These are phyloP conservation scores for Lactarius quietus DNA, from an alignment of 768 basidiomycete species.

Conservation along the genomic window DNA sequence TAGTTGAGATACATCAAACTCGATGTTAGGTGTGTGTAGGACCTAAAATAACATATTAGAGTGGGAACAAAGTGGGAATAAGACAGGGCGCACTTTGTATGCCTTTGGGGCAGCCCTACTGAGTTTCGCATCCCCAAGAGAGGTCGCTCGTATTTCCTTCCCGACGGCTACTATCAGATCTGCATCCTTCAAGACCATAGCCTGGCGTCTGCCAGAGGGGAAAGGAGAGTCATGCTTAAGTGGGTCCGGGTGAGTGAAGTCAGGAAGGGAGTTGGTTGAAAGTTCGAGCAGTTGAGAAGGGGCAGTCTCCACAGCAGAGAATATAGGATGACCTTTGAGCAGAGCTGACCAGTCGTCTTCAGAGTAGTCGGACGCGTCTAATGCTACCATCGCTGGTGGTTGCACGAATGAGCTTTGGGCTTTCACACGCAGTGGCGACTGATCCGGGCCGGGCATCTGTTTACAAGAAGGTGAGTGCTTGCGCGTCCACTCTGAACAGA, in stretches of 20 bases:
- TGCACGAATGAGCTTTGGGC: not conserved
- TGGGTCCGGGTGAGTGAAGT: constrained; percentile 44
- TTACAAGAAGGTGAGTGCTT: constrained; percentile 39
- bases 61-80: not conserved
- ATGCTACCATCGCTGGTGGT: not conserved
- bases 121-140: constrained; percentile 66
- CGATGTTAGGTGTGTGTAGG: constrained; percentile 71
- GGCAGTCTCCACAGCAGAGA: constrained; percentile 39
- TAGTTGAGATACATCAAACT: constrained; percentile 81
- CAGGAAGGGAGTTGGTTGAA: constrained; percentile 52
- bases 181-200: constrained; percentile 75
- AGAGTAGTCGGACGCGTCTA: constrained; percentile 32
- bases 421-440: not conserved
- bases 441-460: constrained; percentile 14
- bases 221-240: constrained; percentile 43
- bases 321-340: constrained; percentile 71
- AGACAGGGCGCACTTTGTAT: constrained; percentile 61
- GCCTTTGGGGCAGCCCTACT: constrained; percentile 49
- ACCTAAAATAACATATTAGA: constrained; percentile 44
- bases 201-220: constrained; percentile 60
- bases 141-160: constrained; percentile 74
- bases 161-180: constrained; percentile 85
- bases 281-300: constrained; percentile 45
- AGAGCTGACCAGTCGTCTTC: constrained; percentile 63
- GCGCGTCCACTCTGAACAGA: constrained; percentile 39